These are phyloP conservation scores for Ustilago bromivora DNA, from an alignment of 1,284 basidiomycete genomes.

Conservation along the genomic window DNA sequence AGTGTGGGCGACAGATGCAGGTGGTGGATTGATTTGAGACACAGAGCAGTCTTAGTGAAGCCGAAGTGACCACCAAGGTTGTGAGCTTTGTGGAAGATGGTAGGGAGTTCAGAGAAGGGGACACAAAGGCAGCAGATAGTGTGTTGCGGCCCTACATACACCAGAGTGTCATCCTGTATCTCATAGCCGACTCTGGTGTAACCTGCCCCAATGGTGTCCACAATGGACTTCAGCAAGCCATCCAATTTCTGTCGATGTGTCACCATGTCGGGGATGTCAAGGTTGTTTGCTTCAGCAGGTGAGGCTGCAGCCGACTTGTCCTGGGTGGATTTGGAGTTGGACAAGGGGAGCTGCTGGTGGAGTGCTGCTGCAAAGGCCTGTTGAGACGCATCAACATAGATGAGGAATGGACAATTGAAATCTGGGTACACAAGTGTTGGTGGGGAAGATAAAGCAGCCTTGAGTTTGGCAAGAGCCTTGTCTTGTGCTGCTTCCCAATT, in stretches of 20 bases:
- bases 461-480: background rate
- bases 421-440: background rate
- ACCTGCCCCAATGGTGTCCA: too few species aligned
- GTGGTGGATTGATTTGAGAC: too few species aligned
- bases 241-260: background rate
- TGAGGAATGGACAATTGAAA: background rate
- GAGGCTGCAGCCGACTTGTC: background rate
- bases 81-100: too few species aligned
- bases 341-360: background rate
- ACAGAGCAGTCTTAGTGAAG: too few species aligned
- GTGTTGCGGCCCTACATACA: background rate
- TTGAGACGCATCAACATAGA: background rate
- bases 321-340: background rate
- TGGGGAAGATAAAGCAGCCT: background rate
- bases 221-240: too few species aligned
- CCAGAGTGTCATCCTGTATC: background rate
- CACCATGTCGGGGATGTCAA: background rate
- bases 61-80: too few species aligned
- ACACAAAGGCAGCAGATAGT: too few species aligned
- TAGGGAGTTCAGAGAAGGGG: too few species aligned
- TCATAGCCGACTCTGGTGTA: background rate
- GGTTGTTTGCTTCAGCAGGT: background rate
- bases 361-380: slow-evolving; percentile 1
- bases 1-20: too few species aligned
- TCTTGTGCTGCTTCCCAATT: background rate